These are phyloP conservation scores for Pichia sp. DNA, from an alignment of 1,139 yeast species.

Conservation along the genomic window DNA sequence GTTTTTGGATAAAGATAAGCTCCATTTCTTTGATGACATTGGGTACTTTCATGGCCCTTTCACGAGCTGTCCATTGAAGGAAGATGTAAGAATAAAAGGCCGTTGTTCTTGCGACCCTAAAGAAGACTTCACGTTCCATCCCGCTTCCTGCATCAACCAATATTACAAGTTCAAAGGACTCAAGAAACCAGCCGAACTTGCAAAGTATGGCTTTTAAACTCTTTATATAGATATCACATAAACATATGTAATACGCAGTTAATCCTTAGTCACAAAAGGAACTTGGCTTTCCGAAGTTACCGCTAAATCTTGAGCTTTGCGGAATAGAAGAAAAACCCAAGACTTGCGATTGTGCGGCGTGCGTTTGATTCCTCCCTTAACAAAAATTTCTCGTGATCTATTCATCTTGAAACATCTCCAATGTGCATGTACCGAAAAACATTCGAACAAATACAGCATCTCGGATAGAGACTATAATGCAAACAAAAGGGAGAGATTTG, in stretches of 20 bases:
- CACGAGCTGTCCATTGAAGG: constrained; percentile 20
- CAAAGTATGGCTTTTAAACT: constrained; percentile 1
- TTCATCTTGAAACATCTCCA: neutral
- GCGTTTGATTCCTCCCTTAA: neutral
- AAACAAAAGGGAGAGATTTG: neutral
- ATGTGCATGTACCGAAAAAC: no score
- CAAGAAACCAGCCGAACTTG: constrained; percentile 12
- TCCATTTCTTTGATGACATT: constrained; percentile 76
- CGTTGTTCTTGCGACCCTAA: constrained; percentile 24
- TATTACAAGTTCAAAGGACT: constrained; percentile 13
- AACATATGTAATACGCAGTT: no score
- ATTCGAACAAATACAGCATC: no score
- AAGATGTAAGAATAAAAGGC: constrained; percentile 14
- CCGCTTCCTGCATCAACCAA: constrained; percentile 15
- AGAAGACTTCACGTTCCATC: constrained; percentile 15
- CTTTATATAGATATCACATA: no score
- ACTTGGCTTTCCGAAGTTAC: no score
- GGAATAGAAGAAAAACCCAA: neutral
- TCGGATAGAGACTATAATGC: neutral
- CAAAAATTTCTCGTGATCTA: neutral
- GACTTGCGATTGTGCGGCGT: neutral
- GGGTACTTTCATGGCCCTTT: constrained; percentile 76
- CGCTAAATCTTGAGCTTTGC: no score
- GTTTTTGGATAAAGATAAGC: constrained; percentile 53
- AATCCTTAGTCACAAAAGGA: no score